Percentiles rank a stretch among this genome's conserved stretches.
Conservation (phyloP, 192 early-diverging fungal genomes). For the Backusella liffmaniae region DNA sequence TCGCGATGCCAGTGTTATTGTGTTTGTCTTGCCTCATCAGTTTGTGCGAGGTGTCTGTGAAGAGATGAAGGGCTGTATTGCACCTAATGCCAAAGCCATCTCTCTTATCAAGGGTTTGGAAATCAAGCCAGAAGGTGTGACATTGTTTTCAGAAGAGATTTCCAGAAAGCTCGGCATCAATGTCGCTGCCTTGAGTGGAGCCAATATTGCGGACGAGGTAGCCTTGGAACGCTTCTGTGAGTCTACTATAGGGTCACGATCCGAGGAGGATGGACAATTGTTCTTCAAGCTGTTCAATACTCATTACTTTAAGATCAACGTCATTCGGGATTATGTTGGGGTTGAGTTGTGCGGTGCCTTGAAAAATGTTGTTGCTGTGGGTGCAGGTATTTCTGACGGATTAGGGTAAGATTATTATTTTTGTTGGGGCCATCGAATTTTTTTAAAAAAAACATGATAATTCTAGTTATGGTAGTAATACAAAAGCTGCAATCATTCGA, state of each 20-base stretch:
- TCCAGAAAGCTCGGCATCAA: constrained; percentile 55
- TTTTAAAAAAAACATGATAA: neutral
- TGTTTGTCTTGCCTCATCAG: constrained; percentile 96
- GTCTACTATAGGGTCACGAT: constrained; percentile 85
- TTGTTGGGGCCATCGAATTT: constrained; percentile 1
- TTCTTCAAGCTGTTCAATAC: constrained; percentile 86
- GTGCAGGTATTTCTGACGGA: constrained; percentile 91
- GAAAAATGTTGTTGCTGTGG: constrained; percentile 96
- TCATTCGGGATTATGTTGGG: constrained; percentile 84
- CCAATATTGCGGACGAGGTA: constrained; percentile 96
- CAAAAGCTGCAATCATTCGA: constrained; percentile 96
- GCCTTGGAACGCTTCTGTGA: constrained; percentile 93
- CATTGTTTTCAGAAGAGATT: constrained; percentile 71
- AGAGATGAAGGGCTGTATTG: constrained; percentile 68
- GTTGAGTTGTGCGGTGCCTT: constrained; percentile 96
- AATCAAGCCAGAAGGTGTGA: constrained; percentile 67
- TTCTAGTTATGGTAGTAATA: constrained; percentile 75
- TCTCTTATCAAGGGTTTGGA: constrained; percentile 95
- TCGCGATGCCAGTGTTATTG: constrained; percentile 80
- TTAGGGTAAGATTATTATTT: constrained; percentile 54
- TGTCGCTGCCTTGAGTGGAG: constrained; percentile 86
- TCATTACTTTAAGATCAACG: constrained; percentile 81
- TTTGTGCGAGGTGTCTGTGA: constrained; percentile 83
- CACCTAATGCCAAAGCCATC: constrained; percentile 76
- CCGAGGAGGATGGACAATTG: constrained; percentile 66